Base-by-base conservation (phyloP, 352 stramenopile genomes). In the Hyaloperonospora arabidopsidis region DNA sequence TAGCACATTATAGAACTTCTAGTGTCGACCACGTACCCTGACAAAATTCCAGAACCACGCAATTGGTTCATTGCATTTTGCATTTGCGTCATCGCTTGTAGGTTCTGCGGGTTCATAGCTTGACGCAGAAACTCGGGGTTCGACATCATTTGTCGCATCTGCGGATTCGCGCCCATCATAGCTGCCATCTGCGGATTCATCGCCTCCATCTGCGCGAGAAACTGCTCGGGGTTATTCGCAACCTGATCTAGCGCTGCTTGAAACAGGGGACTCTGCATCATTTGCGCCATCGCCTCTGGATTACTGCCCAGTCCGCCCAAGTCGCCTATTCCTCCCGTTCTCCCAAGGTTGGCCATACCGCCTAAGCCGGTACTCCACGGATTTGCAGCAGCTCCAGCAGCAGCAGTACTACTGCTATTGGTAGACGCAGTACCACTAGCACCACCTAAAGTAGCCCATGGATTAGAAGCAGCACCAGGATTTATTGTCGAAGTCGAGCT, bases 1-100 rank as follows among this genome's bases (percentile, higher is more conserved):
- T 22, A 54, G 13, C 40, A 52, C 34, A 6, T 32, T 59, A 13
- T 1, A 29, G n/a, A 17, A 17, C 13, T 17, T 43, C 18, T 10
- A 34, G n/a, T 28, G 22, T 54, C n/a, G 52, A 11, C 21, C 23
- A 70, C 76, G 21, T 61, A 91, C 80, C 74, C 74, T 54, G 75
- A 69, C 36, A 95, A 59, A 35, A 93, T 55, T 28, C 85, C 85
- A 1, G 77, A 73, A 4, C 69, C 53, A 28, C 80, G 82, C 25
- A 95, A 65, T 56, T 95, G 85, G 52, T 76, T 82, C 84, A 96
- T 95, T 12, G 82, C 83, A 44, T 61, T 79, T 58, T 96, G 87
- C 77, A 96, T 87, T 61, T 96, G 86, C 72, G 95, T 84, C 76
- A 96, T 92, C 14, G 87, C 87, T 61, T 95, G 86, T 14, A 96